A percentile compares a stretch with the other conserved stretches of the same genome.
Evolutionary conservation across 148 eudicot genomes (phyloP).

Genomic region (Simmondsia chinensis): DNA sequence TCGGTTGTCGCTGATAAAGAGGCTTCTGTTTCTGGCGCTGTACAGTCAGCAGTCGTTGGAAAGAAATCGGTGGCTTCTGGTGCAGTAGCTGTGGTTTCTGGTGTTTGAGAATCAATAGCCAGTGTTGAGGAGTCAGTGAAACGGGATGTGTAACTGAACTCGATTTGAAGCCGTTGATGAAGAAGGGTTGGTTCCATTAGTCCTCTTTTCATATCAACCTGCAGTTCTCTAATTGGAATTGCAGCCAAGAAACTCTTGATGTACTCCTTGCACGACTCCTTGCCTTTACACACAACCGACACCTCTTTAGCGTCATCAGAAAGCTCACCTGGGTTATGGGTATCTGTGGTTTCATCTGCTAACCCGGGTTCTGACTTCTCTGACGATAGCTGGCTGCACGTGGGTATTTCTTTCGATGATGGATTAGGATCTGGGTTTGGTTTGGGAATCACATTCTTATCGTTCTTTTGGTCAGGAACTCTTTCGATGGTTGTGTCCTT

Average conservation of each 20-base stretch:
- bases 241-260: conserved; percentile 86
- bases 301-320: conserved; percentile 20
- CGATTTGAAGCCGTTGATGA: conserved; percentile 83
- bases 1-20: neutral
- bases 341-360: conserved; percentile 4
- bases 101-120: too few species aligned
- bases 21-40: conserved; percentile 5
- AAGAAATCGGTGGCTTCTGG: too few species aligned
- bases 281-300: conserved; percentile 31
- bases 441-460: neutral
- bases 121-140: too few species aligned
- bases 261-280: conserved; percentile 69
- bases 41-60: conserved; percentile 7
- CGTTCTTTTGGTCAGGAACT: conserved; percentile 10
- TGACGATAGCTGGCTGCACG: neutral
- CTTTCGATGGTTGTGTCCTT: conserved; percentile 31
- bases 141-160: conserved; percentile 55
- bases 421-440: too few species aligned
- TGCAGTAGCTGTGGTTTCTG: too few species aligned
- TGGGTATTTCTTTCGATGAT: conserved; percentile 4
- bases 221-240: conserved; percentile 68
- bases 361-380: neutral
- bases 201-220: conserved; percentile 67
- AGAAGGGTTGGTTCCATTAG: conserved; percentile 59
- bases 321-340: neutral